Evolutionary conservation across 73 alveolate species (phyloP), one percentile per base, ranked within the genome.

Genomic region (Paramecium sonneborni): DNA sequence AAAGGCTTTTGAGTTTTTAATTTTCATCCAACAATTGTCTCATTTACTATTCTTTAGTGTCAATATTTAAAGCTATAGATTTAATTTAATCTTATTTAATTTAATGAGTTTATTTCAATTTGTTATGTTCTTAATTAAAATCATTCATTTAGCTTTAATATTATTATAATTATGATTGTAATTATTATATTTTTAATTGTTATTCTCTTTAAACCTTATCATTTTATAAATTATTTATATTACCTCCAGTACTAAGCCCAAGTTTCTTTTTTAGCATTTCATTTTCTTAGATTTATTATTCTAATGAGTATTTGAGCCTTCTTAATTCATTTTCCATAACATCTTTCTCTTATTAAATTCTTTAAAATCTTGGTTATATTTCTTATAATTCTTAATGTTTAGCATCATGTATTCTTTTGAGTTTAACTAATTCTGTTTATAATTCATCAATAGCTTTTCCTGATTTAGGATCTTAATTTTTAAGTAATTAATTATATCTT

Each of bases 341-440:
- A 44, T 79, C 90, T 7, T 46, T 79, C 41, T 79, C 90, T 79
- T 79, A 79, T 23, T 79, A 46, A 38, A 79, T 38, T 44, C 90
- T 79, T 44, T 39, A 41, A 26, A 79, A 30, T 79, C 55, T 79
- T 0, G 90, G 90, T 24, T 24, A 9, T 32, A 79, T 30, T 24
- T 79, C 90, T 79, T 79, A 41, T 20, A 79, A 18, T 34, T 79
- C 90, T 79, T 79, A 44, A 23, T 39, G 69, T 44, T 79, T 79
- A 43, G 55, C 69, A 43, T 79, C 90, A 46, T 79, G 90, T 1
- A 79, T 39, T 18, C 90, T 38, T 39, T 46, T 79, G 9, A 30
- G 41, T 28, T 79, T 79, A 10, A 41, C 18, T 24, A 79, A 44
- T 24, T 79, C 90, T 21, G 69, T 5, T 32, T 79, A 46, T 21